Evolutionary conservation across 208 protist genomes (phyloP).

Genomic region (Phytomonas francai): DNA sequence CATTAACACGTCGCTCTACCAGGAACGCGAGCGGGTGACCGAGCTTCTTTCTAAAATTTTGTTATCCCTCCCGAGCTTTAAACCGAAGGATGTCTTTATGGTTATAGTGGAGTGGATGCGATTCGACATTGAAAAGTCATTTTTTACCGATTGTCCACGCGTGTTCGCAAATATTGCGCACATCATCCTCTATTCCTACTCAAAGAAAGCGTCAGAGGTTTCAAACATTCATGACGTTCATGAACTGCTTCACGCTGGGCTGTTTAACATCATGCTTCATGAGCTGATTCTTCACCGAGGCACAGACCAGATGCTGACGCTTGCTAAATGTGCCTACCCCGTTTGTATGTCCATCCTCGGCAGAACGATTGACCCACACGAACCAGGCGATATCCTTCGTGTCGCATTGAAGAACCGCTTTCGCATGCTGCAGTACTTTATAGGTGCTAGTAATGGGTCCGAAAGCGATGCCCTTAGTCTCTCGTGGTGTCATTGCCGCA

Average conservation of each 20-base stretch:
- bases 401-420: constrained; percentile 61
- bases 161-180: constrained; percentile 81
- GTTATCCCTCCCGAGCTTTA: constrained; percentile 22
- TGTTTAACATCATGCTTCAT: constrained; percentile 77
- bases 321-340: constrained; percentile 47
- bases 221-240: constrained; percentile 38
- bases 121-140: constrained; percentile 69
- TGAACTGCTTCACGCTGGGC: constrained; percentile 40
- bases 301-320: constrained; percentile 59
- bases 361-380: constrained; percentile 26
- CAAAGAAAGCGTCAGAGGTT: constrained; percentile 24
- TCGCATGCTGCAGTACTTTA: constrained; percentile 55
- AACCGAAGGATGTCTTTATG: constrained; percentile 30
- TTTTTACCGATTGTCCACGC: constrained; percentile 67
- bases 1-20: constrained; percentile 47
- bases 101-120: constrained; percentile 70
- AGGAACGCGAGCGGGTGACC: constrained; percentile 49
- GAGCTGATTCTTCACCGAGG: constrained; percentile 37
- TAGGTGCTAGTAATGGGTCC: constrained; percentile 49
- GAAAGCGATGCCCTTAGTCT: constrained; percentile 34
- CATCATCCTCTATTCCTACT: constrained; percentile 64
- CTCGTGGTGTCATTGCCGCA: constrained; percentile 22
- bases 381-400: constrained; percentile 30
- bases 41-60: constrained; percentile 50
- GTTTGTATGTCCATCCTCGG: constrained; percentile 30